phyloP scores from a whole-genome alignment of 306 rosid genomes.

The Ormosia semicastrata region DNA sequence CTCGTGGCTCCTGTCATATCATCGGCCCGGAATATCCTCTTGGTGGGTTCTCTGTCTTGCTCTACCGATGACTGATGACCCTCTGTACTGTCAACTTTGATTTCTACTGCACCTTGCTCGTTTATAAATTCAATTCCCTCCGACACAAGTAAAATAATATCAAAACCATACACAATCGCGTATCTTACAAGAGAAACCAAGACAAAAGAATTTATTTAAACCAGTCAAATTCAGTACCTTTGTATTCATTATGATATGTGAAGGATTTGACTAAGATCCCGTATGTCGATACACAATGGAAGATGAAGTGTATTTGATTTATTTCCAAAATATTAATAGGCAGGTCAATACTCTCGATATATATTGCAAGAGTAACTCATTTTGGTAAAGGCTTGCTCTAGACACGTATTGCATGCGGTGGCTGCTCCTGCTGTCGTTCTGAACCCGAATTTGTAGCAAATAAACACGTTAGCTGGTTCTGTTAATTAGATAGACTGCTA shows the following conservation, averaged over 20 bases:
- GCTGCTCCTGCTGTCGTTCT: neutral
- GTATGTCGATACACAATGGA: neutral
- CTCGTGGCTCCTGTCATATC: neutral
- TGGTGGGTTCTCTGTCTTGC: neutral
- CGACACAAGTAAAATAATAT: neutral
- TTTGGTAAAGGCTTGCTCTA: neutral
- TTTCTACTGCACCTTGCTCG: neutral
- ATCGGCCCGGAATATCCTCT: neutral
- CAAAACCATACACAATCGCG: neutral
- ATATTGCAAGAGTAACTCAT: neutral
- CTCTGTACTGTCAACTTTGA: neutral
- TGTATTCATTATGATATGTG: neutral
- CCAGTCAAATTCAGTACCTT: neutral
- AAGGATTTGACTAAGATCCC: neutral
- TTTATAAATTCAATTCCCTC: neutral
- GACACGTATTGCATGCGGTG: slow-evolving; percentile 21
- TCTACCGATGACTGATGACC: neutral
- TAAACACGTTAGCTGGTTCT: neutral
- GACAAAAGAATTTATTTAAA: neutral
- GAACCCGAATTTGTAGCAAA: neutral
- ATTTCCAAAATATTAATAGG: neutral
- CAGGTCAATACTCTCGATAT: neutral
- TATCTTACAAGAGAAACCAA: neutral
- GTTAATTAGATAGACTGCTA: neutral
- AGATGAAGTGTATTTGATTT: neutral